Conservation (phyloP, 1,139 yeast species). For the Schwanniomyces etchellsii region DNA sequence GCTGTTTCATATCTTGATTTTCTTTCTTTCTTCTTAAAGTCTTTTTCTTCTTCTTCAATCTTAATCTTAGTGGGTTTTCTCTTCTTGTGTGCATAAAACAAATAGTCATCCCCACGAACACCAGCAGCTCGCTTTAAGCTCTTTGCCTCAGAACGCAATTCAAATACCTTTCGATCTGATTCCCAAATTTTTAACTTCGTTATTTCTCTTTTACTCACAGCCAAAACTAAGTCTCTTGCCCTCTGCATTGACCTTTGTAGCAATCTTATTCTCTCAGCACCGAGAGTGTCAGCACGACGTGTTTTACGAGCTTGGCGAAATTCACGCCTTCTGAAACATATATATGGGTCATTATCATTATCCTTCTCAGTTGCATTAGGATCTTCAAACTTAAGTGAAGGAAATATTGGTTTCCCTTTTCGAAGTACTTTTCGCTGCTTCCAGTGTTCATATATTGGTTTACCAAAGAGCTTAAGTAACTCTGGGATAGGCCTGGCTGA, state of each 20-base stretch:
- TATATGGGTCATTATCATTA: constrained; percentile 87
- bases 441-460: constrained; percentile 76
- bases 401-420: constrained; percentile 67
- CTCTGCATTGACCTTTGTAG: constrained; percentile 72
- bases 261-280: constrained; percentile 75
- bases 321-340: constrained; percentile 93
- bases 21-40: constrained; percentile 18
- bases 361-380: constrained; percentile 74
- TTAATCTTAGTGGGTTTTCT: constrained; percentile 45
- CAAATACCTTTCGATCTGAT: constrained; percentile 60
- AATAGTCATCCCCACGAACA: constrained; percentile 80
- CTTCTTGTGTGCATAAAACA: constrained; percentile 73
- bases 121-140: constrained; percentile 68
- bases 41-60: constrained; percentile 35
- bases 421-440: constrained; percentile 63
- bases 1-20: constrained; percentile 16
- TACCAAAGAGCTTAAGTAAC: constrained; percentile 62
- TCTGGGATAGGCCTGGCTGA: constrained; percentile 41
- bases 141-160: constrained; percentile 67
- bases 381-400: constrained; percentile 78
- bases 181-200: constrained; percentile 54
- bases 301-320: constrained; percentile 95
- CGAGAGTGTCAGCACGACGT: constrained; percentile 86
- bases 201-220: constrained; percentile 72
- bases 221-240: constrained; percentile 65